phyloP scores from a whole-genome alignment of 2,329 filamentous ascomycete genomes.

The Allantophomopsis cytisporea region DNA sequence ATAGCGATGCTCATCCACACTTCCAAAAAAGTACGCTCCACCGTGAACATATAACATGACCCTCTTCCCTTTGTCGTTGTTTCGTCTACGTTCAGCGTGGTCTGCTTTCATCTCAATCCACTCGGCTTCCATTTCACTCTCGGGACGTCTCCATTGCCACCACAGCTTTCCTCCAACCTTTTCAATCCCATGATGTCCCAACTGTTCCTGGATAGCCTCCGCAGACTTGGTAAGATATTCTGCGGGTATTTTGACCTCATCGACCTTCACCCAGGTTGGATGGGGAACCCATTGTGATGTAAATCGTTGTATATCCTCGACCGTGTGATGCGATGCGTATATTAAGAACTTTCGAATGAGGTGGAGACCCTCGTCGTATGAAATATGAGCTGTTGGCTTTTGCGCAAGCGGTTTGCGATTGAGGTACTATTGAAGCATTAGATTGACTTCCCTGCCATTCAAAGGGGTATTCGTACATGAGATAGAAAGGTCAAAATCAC shows the following conservation, averaged over 20 bases:
- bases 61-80: constrained; percentile 45
- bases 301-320: constrained; percentile 88
- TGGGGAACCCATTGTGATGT: constrained; percentile 85
- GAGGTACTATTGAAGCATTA: constrained; percentile 46
- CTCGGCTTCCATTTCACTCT: constrained; percentile 60
- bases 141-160: constrained; percentile 77
- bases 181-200: constrained; percentile 64
- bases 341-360: constrained; percentile 76
- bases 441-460: no score
- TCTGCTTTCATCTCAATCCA: constrained; percentile 95
- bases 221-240: constrained; percentile 55
- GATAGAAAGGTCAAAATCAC: constrained; percentile 76
- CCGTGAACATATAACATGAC: constrained; percentile 93
- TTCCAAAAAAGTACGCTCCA: constrained; percentile 91
- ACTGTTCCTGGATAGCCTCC: constrained; percentile 50
- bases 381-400: constrained; percentile 80
- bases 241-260: constrained; percentile 51
- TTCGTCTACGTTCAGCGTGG: constrained; percentile 56
- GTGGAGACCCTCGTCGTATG: constrained; percentile 85
- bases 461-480: constrained; percentile 48
- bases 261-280: constrained; percentile 75
- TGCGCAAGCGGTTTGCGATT: constrained; percentile 62
- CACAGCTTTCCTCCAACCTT: constrained; percentile 70
- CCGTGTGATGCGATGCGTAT: constrained; percentile 76
- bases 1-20: constrained; percentile 93